Evolutionary conservation across 352 stramenopile species (phyloP).

Genomic region (Peronosclerospora sorghi): DNA sequence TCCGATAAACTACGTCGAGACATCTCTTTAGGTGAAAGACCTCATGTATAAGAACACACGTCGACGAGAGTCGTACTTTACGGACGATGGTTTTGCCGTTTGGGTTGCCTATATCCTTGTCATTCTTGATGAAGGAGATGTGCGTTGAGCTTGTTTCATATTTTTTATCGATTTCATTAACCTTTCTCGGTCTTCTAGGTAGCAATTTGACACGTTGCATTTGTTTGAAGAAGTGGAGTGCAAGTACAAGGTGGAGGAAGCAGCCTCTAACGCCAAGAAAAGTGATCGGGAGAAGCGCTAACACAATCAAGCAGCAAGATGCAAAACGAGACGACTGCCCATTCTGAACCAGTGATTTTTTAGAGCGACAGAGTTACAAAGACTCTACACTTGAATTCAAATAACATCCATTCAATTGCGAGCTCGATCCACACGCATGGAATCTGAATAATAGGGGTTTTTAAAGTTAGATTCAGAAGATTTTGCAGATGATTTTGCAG

Average conservation of each 20-base stretch:
- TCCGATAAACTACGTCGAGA: slow-evolving; percentile 86
- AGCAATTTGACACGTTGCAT: slow-evolving; percentile 83
- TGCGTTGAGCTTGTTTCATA: slow-evolving; percentile 10
- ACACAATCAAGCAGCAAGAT: slow-evolving; percentile 64
- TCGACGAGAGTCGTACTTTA: slow-evolving; percentile 90
- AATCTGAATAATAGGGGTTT: too few relatives aligned
- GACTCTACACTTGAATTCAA: too few relatives aligned
- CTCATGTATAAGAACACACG: slow-evolving; percentile 93
- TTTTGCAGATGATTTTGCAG: too few relatives aligned
- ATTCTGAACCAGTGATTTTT: too few relatives aligned
- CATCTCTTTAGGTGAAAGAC: slow-evolving; percentile 86
- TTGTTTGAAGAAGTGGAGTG: slow-evolving; percentile 85
- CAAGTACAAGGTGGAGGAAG: slow-evolving; percentile 82
- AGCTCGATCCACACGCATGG: too few relatives aligned
- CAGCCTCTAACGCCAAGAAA: slow-evolving; percentile 75
- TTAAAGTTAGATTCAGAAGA: too few relatives aligned
- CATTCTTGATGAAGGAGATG: slow-evolving; percentile 82
- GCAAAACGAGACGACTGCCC: slow-evolving; percentile 73
- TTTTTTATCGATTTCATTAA: background rate
- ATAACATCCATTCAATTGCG: too few relatives aligned
- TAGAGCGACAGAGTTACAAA: too few relatives aligned
- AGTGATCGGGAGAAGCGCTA: slow-evolving; percentile 68
- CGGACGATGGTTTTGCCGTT: slow-evolving; percentile 92
- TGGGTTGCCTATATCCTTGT: slow-evolving; percentile 89
- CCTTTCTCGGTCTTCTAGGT: background rate